These are phyloP conservation scores for Psilocybe cubensis DNA, from an alignment of 768 basidiomycete genomes.

Conservation along the genomic window DNA sequence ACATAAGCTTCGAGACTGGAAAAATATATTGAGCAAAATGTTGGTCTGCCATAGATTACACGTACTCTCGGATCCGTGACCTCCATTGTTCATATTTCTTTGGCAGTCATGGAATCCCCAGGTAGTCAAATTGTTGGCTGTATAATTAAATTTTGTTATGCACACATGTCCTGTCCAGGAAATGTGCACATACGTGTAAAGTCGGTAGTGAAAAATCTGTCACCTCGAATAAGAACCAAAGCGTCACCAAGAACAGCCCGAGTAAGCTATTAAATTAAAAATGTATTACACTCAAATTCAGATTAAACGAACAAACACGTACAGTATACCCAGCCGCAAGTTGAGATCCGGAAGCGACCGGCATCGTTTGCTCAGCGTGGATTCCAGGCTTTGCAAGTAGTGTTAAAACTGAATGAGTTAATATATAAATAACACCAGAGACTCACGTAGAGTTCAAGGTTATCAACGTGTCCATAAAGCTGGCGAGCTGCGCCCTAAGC, in stretches of 20 bases:
- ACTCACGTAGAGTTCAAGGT: conserved; percentile 13
- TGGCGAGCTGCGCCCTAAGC: conserved; percentile 7
- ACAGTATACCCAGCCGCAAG: conserved; percentile 56
- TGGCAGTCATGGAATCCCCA: conserved; percentile 58
- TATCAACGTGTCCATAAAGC: conserved; percentile 14
- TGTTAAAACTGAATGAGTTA: neutral
- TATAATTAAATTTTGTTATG: neutral
- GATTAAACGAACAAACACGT: neutral
- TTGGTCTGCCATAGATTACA: neutral
- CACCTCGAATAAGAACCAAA: conserved; percentile 54
- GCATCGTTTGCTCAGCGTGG: conserved; percentile 14
- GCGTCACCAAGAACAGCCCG: conserved; percentile 58
- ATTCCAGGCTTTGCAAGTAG: conserved; percentile 8
- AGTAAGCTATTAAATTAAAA: conserved; percentile 36
- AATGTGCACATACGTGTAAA: conserved; percentile 44
- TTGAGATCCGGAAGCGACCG: conserved; percentile 4
- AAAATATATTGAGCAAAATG: neutral
- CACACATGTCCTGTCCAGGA: neutral
- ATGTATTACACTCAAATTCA: neutral
- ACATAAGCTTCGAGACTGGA: conserved; percentile 46
- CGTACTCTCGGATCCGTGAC: conserved; percentile 38
- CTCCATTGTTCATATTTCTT: conserved; percentile 44
- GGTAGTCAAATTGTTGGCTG: conserved; percentile 47
- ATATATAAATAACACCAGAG: neutral
- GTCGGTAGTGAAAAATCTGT: conserved; percentile 55